phyloP scores from a whole-genome alignment of 768 basidiomycete genomes.

The Kwoniella dendrophila region DNA sequence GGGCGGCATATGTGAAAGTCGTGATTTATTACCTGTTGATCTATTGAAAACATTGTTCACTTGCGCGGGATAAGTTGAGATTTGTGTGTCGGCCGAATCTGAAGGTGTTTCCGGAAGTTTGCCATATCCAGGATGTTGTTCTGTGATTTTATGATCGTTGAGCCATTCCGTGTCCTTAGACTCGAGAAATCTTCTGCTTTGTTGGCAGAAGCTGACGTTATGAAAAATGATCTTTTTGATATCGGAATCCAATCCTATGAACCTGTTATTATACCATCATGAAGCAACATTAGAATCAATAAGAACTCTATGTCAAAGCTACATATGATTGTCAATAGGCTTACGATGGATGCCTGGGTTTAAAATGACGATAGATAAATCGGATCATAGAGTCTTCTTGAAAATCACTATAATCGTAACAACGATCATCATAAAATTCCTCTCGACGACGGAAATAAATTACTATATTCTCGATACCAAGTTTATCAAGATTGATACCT shows the following conservation, averaged over 20 bases:
- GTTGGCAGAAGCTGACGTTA: neutral
- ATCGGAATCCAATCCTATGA: neutral
- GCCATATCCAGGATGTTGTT: too few relatives aligned
- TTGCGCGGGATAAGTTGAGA: too few relatives aligned
- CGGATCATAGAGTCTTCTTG: neutral
- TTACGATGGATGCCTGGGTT: neutral
- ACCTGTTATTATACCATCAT: neutral
- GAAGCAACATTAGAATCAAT: neutral
- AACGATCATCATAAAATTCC: neutral
- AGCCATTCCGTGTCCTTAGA: neutral
- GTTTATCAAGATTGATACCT: neutral
- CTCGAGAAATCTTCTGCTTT: neutral
- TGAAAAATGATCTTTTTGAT: neutral
- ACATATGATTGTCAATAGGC: neutral
- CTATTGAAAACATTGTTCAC: too few relatives aligned
- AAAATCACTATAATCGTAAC: neutral
- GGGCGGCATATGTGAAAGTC: neutral
- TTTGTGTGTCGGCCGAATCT: too few relatives aligned
- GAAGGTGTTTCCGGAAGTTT: too few relatives aligned
- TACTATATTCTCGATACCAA: neutral
- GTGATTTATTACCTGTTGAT: too few relatives aligned
- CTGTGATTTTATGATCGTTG: neutral
- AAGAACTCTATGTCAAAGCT: neutral
- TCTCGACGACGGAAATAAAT: neutral
- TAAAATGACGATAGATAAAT: neutral